Conservation (phyloP, 495 filamentous ascomycete genomes). For the Rhypophila decipiens region DNA sequence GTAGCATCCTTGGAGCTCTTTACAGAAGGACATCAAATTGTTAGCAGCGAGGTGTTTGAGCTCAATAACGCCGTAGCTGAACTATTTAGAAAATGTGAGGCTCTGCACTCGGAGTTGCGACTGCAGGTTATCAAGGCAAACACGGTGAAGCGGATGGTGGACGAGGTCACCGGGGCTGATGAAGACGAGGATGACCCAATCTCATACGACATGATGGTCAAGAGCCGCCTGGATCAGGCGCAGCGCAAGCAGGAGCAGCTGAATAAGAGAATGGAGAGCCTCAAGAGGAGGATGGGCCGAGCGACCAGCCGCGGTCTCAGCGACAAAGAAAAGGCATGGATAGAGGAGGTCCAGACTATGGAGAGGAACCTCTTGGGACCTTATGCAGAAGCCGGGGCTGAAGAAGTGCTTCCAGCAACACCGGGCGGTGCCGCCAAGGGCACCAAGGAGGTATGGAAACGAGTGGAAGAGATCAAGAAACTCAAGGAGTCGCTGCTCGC, state of each 20-base stretch:
- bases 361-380: constrained; percentile 36
- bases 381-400: constrained; percentile 5
- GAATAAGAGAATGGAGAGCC: constrained; percentile 53
- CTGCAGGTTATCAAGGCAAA: constrained; percentile 64
- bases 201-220: constrained; percentile 47
- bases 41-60: constrained; percentile 65
- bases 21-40: constrained; percentile 66
- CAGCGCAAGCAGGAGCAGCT: constrained; percentile 55
- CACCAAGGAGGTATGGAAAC: constrained; percentile 26
- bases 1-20: constrained; percentile 69
- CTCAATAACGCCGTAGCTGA: constrained; percentile 72
- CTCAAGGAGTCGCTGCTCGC: constrained; percentile 47
- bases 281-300: constrained; percentile 54
- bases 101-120: constrained; percentile 62
- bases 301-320: constrained; percentile 59
- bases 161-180: constrained; percentile 58
- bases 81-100: constrained; percentile 71
- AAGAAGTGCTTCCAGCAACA: constrained; percentile 14
- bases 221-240: constrained; percentile 54
- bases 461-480: constrained; percentile 41
- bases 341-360: constrained; percentile 54
- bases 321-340: constrained; percentile 65
- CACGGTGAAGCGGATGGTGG: constrained; percentile 60
- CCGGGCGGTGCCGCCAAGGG: too few species aligned
- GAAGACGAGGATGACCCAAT: constrained; percentile 36